A percentile compares a stretch with the other conserved stretches of the same genome.
These are phyloP conservation scores for Beauveria varroae DNA, from an alignment of 2,329 filamentous ascomycete species.

Conservation along the genomic window DNA sequence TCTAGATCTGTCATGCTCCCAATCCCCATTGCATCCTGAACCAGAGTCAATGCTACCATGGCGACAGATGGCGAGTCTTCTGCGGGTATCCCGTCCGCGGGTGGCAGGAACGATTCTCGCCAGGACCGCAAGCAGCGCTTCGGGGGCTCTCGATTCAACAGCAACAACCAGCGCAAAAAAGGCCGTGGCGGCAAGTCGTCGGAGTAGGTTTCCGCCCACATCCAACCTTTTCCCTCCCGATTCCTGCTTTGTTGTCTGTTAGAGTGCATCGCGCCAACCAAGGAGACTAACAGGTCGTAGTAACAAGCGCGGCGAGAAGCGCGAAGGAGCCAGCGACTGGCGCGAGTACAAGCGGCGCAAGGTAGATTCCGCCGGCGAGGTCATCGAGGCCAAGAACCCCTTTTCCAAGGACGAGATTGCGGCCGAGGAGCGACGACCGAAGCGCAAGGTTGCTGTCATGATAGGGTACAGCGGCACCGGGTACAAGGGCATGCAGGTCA, in stretches of 20 bases:
- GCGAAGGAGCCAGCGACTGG: conserved; percentile 31
- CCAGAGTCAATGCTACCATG: conserved; percentile 9
- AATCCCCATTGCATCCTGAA: background rate
- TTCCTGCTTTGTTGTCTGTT: background rate
- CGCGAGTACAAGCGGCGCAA: conserved; percentile 36
- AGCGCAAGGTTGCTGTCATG: conserved; percentile 93
- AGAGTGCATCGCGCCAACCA: conserved; percentile 2
- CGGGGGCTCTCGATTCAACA: background rate
- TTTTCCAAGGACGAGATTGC: conserved; percentile 75
- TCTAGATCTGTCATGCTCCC: background rate
- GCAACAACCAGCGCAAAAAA: conserved; percentile 7
- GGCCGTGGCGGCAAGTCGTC: conserved; percentile 3
- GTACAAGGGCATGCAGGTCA: conserved; percentile 96
- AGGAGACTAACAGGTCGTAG: conserved; percentile 8
- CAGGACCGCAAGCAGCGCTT: conserved; percentile 9
- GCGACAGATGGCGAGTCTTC: conserved; percentile 10
- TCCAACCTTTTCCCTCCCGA: background rate
- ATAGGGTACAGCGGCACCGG: conserved; percentile 94
- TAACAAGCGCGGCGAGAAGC: conserved; percentile 24
- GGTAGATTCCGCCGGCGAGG: conserved; percentile 28
- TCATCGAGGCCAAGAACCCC: conserved; percentile 30
- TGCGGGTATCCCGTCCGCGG: conserved; percentile 2
- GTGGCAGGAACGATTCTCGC: background rate
- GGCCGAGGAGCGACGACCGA: conserved; percentile 77
- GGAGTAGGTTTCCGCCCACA: background rate